Evolutionary conservation across 2,329 filamentous ascomycete species (phyloP), one percentile per base, ranked within the genome.

Genomic region (Aspergillus sp.): DNA sequence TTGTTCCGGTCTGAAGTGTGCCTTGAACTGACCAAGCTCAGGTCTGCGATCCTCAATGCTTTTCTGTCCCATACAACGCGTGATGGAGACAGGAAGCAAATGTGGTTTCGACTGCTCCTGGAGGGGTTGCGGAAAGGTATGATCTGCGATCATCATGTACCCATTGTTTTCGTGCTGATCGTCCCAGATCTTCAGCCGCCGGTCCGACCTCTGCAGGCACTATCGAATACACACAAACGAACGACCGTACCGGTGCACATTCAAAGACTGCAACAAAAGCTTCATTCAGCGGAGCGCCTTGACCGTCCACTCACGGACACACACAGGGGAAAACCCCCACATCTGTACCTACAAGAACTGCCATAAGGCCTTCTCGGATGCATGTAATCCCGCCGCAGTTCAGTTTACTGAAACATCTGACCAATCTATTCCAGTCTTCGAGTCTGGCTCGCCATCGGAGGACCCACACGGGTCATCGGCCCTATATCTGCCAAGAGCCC

Each of bases 181-280:
- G 45, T 32, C 5, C 13, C 58, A 77, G 75, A 74, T 73, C 5
- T 77, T 77, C 67, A 77, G 77, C 68, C 73, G 75, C 64, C 77
- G 77, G 54, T 77, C 75, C 17, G 75, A 77, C 62, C 69, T 77
- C 36, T 72, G 73, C 59, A 67, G 75, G 54, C 75, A 77, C 58
- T 74, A 72, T 60, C 72, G 75, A 50, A 77, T 77, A 62, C 75
- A 77, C 52, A 77, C 75, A 58, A 77, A 77, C 58, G 75, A 77
- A 57, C 71, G 75, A 46, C 75, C 75, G 17, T 77, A 77, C 55
- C 69, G 71, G 45, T 77, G 75, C 61, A 74, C 66, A 1, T 69
- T 74, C 45, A 66, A 70, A 47, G 71, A 72, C 53, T 77, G 75
- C 64, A 72, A 71, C 51, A 77, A 77, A 63, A 77, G 73, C 59